Conservation (phyloP, 2,329 filamentous ascomycete species). For the Macrophomina phaseolina region DNA sequence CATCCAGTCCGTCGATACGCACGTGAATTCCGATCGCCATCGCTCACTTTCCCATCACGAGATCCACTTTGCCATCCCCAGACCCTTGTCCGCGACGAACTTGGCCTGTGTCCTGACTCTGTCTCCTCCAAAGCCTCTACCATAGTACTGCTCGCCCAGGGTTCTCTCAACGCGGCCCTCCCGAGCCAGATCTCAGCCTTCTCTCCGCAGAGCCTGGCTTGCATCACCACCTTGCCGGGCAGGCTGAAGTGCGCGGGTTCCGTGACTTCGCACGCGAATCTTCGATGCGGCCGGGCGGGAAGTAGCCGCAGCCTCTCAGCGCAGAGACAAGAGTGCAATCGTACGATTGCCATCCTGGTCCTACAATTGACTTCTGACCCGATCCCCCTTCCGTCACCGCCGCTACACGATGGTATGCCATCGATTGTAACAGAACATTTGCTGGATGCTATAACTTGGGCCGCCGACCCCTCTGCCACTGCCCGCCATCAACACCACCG, state of each 20-base stretch:
- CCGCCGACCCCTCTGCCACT: not conserved
- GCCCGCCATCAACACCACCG: slow-evolving; percentile 3
- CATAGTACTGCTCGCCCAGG: not conserved
- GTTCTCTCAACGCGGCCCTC: not conserved
- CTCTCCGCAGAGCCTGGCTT: not conserved
- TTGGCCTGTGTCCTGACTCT: slow-evolving; percentile 22
- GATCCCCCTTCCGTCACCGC: not conserved
- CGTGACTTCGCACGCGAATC: slow-evolving; percentile 11
- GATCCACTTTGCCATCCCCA: slow-evolving; percentile 20
- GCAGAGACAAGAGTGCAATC: slow-evolving; percentile 4
- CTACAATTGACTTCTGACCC: slow-evolving; percentile 1
- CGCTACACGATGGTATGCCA: not conserved
- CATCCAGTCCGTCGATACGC: slow-evolving; percentile 7
- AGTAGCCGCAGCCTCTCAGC: slow-evolving; percentile 9
- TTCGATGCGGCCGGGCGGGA: not conserved
- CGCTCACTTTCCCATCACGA: slow-evolving; percentile 23
- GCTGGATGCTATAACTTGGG: not conserved
- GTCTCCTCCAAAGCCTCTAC: not conserved
- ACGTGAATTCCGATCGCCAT: slow-evolving; percentile 15
- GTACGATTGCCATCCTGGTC: slow-evolving; percentile 16
- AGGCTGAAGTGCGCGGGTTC: slow-evolving; percentile 3
- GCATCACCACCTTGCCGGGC: not conserved
- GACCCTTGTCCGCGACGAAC: slow-evolving; percentile 9
- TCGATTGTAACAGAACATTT: not conserved
- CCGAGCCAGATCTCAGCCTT: not conserved